These are phyloP conservation scores for Entomortierella beljakovae DNA, from an alignment of 192 early-diverging fungal species.

Conservation along the genomic window DNA sequence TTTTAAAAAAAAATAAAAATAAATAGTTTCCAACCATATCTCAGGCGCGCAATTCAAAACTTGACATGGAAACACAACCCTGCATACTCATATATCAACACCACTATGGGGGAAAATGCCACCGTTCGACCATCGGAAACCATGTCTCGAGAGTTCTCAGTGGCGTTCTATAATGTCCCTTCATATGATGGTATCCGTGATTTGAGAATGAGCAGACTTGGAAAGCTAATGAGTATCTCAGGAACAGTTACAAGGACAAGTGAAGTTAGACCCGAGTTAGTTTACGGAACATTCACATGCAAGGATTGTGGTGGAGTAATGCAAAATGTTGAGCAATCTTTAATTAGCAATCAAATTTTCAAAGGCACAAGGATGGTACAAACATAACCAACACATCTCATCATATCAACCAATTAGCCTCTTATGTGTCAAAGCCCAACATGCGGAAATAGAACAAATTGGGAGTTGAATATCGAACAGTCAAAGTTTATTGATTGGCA, in stretches of 20 bases:
- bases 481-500: conserved; percentile 98
- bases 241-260: conserved; percentile 98
- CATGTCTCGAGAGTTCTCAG: conserved; percentile 76
- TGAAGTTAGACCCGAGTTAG: conserved; percentile 95
- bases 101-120: conserved; percentile 31
- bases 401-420: conserved; percentile 65
- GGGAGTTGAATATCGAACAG: conserved; percentile 84
- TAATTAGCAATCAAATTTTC: too few relatives aligned
- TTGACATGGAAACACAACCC: conserved; percentile 77
- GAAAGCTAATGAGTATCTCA: conserved; percentile 81
- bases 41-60: conserved; percentile 87
- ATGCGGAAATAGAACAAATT: conserved; percentile 85
- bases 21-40: conserved; percentile 71
- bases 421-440: conserved; percentile 82
- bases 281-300: conserved; percentile 93
- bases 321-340: conserved; percentile 91
- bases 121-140: conserved; percentile 56
- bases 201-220: conserved; percentile 84
- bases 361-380: too few relatives aligned
- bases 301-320: conserved; percentile 82
- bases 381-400: too few relatives aligned
- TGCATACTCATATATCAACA: conserved; percentile 66
- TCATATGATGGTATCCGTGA: conserved; percentile 79
- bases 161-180: conserved; percentile 77
- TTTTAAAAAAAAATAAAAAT: background rate